phyloP scores from a whole-genome alignment of 129 eudicot genomes.

The Dittrichia graveolens region DNA sequence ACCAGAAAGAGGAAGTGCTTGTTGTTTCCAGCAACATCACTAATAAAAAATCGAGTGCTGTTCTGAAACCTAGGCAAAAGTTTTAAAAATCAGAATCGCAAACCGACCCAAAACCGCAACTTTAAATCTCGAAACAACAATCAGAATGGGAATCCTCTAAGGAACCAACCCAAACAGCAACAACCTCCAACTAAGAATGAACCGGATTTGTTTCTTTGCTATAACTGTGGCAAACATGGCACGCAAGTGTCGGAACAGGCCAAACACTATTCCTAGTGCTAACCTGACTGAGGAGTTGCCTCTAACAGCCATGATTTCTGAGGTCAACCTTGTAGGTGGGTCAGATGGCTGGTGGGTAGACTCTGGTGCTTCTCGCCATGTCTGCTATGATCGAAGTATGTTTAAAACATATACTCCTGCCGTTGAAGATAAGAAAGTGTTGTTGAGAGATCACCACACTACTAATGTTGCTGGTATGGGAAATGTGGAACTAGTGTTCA shows the following conservation, averaged over 20 bases:
- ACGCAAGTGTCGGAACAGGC: slow-evolving; percentile 2
- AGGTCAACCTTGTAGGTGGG: slow-evolving; percentile 8
- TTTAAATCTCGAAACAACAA: not conserved
- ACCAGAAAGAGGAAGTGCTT: too few relatives aligned
- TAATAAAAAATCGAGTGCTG: not conserved
- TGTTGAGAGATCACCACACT: not conserved
- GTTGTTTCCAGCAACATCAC: too few relatives aligned
- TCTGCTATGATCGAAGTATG: slow-evolving; percentile 1
- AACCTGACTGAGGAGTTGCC: too few relatives aligned
- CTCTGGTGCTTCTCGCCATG: not conserved
- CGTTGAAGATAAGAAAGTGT: not conserved
- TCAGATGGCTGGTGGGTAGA: slow-evolving; percentile 7
- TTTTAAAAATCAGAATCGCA: not conserved
- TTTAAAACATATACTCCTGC: not conserved
- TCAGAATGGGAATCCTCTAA: not conserved
- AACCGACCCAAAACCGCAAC: not conserved
- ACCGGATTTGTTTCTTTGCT: not conserved
- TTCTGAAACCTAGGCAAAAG: not conserved
- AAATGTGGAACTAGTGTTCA: slow-evolving; percentile 9
- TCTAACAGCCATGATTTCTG: too few relatives aligned
- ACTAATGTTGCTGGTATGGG: slow-evolving; percentile 6
- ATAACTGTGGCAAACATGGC: not conserved
- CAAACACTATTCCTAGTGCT: not conserved
- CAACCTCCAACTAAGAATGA: not conserved
- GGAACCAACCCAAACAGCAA: not conserved